Evolutionary conservation across 495 filamentous ascomycete genomes (phyloP), one percentile per base, ranked within the genome.

Genomic region (Emericellopsis terricola): DNA sequence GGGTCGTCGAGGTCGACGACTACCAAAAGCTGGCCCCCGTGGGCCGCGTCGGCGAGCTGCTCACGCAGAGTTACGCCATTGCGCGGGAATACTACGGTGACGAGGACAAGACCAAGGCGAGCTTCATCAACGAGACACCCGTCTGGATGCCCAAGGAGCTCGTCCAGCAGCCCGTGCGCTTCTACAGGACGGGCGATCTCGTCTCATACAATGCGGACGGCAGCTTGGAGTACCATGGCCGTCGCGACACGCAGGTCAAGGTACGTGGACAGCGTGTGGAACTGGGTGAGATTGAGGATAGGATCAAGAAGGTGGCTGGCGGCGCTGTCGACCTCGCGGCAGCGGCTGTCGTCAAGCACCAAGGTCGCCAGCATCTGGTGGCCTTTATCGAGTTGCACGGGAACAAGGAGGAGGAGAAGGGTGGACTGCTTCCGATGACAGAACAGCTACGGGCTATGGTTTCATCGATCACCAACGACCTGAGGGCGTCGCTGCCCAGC

Each of bases 1-100:
- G 72, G 72, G 47, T 76, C 34, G 61, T 70, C 14, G 61, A 73
- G 30, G 56, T 65, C 0, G 34, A 41, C 1, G 55, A 76, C 35
- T 56, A 62, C 21, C 33, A 69, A 14, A 28, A 39, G 2, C 56
- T 78, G 15, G 53, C 68, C 15, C 67, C 73, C 0, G 46, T 74
- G 5, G 71, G 72, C 15, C 49, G 51, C n/a, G 48, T 66, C 32
- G 72, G 72, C 23, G 72, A 77, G 43, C 43, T 75, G 16, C 41
- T 67, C 8, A 49, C 76, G 8, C 67, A 73, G 50, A 68, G 70
- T 0, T 60, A 66, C 2, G 50, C 58, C 19, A 42, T 74, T n/a
- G 57, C 52, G 8, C 44, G 49, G 1, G 57, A 57, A 0, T 73
- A 73, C 39, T 41, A 72, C 8, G 43, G 47, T 20, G 46, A 59